Base-by-base conservation (phyloP, 179 eudicot genomes). In the Corrigiola litoralis region DNA sequence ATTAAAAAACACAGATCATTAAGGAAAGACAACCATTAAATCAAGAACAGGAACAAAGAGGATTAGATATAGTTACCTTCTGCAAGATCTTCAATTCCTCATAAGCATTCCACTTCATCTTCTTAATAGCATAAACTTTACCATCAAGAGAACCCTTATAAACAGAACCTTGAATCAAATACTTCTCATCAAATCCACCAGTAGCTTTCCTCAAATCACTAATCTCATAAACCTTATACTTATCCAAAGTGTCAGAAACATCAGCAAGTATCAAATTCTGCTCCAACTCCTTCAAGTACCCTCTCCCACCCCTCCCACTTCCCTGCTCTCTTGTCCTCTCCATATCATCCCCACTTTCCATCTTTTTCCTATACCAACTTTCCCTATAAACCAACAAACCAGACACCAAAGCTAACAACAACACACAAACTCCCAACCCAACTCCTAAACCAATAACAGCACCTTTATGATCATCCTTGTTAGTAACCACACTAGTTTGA, bases 21-120 rank as follows among this genome's bases (percentile, higher is more conserved):
- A 20, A 55, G 10, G n/a, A n/a, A n/a, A n/a, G n/a, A n/a, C n/a
- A n/a, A n/a, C n/a, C n/a, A n/a, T n/a, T n/a, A 69, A 34, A 53
- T 1, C 17, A 29, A 24, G 45, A 59, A 18, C 17, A 48, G 24
- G 8, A 49, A 52, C 34, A 8, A 32, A n/a, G 20, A 14, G 24
- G 37, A 32, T 29, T 27, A 20, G 3, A 25, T 25, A 14, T 21
- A 51, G 8, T 69, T 80, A 89, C 98, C 98, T 87, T 89, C 68
- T 92, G 98, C 63, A 89, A 71, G 58, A 92, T 89, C 89, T 87
- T 92, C 68, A 92, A 78, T 44, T 92, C 98, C 67, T 89, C 95
- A 75, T 74, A 81, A 52, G 98, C 95, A 85, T 92, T 87, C 98
- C 98, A 92, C 63, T 89, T 87, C 96, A 92, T 92, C 72, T 82